A percentile compares a stretch with the other conserved stretches of the same genome.
Conservation (phyloP, 2,329 filamentous ascomycete genomes). For the Sodiomyces alkalinus region DNA sequence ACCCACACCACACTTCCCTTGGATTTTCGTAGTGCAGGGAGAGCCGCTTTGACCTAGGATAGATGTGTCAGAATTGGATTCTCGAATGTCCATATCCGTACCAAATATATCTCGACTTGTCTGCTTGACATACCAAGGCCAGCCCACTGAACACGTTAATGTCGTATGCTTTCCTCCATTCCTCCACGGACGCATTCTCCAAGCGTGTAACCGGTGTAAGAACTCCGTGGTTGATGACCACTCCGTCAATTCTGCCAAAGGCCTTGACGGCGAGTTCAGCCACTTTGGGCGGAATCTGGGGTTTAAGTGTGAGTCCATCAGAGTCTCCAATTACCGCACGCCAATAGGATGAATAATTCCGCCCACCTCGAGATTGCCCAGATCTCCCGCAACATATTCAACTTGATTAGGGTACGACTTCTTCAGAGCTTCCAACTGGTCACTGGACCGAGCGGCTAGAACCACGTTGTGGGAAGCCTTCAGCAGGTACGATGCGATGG, state of each 20-base stretch:
- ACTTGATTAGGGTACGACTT: conserved; percentile 35
- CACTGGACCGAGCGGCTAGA: conserved; percentile 37
- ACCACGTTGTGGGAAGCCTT: conserved; percentile 41
- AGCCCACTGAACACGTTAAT: conserved; percentile 79
- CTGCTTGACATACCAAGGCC: conserved; percentile 52
- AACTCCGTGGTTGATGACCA: conserved; percentile 80
- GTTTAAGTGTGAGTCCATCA: neutral
- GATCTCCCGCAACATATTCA: conserved; percentile 39
- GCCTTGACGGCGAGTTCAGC: conserved; percentile 48
- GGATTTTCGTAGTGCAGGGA: conserved; percentile 51
- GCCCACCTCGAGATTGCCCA: conserved; percentile 34
- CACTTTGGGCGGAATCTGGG: conserved; percentile 42
- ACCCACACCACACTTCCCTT: conserved; percentile 63
- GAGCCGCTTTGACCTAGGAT: conserved; percentile 49
- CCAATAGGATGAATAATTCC: neutral
- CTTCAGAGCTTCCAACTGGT: conserved; percentile 34
- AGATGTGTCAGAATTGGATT: neutral
- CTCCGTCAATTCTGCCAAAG: conserved; percentile 62
- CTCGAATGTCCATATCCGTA: neutral
- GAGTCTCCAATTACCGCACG: too few relatives aligned
- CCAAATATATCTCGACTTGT: neutral
- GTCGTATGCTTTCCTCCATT: conserved; percentile 65
- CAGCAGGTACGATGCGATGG: conserved; percentile 36
- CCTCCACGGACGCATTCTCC: conserved; percentile 48
- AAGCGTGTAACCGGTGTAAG: conserved; percentile 63